Base-by-base conservation (phyloP, 2,329 filamentous ascomycete genomes). In the Fusarium ambrosium region DNA sequence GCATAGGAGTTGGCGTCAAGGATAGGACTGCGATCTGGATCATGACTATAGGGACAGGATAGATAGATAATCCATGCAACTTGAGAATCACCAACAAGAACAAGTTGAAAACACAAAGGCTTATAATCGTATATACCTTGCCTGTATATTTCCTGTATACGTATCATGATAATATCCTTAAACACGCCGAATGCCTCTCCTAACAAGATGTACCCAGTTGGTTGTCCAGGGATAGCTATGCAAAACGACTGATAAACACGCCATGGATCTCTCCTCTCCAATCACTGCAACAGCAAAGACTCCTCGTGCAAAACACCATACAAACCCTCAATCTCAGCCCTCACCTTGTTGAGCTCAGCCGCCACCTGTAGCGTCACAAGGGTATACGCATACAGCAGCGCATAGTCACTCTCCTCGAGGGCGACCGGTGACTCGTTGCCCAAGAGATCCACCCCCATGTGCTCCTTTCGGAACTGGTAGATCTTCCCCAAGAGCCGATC, bases 341-440 rank as follows among this genome's bases (percentile, higher is more conserved):
- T 88, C 27, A 92, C 89, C 48, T 87, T 87, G 79, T 88, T 87
- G 53, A 93, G 83, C 82, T 93, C 91, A 64, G 91, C 90, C 2
- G 90, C 90, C 24, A 93, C 88, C 81, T 92, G 91, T 51, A 90
- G 88, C 9, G 91, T 92, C 58, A 93, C 90, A 53, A 93, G 84
- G 4, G 90, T 94, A 84, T 98, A 99, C 20, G 96, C 95, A 84
- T 98, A 99, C 51, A 98, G 84, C 75, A 98, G 85, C 73, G 96
- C 95, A 81, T 97, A 98, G 80, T 99, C 97, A 72, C 91, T 90
- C 81, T 95, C 93, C 73, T 91, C 92, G 2, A 91, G 87, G 18
- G 82, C 76, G 48, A 81, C 78, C 37, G 81, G 74, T 14, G 78
- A 71, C 9, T 79, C 67, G 48, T 79, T 61, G 51, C 77, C 74